Conservation (phyloP, 768 basidiomycete genomes). For the Boletus pseudopeckii region DNA sequence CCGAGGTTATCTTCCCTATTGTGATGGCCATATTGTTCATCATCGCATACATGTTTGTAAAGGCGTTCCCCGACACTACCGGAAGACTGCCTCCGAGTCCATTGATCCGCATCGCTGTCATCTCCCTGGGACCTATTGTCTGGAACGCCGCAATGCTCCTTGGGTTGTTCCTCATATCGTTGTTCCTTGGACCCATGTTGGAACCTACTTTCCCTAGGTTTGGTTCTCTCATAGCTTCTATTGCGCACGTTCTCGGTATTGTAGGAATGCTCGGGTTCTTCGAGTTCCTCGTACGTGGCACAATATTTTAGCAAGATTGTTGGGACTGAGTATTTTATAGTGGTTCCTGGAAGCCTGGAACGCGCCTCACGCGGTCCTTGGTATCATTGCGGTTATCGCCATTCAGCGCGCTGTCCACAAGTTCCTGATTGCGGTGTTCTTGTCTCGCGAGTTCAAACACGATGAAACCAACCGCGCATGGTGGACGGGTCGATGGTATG, state of each 20-base stretch:
- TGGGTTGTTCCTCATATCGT: conserved; percentile 82
- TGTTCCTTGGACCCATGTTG: conserved; percentile 91
- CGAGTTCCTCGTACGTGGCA: conserved; percentile 79
- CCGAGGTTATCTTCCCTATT: conserved; percentile 83
- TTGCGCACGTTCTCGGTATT: conserved; percentile 79
- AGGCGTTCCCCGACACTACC: conserved; percentile 68
- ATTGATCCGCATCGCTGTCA: conserved; percentile 88
- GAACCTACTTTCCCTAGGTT: conserved; percentile 83
- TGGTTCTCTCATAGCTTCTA: conserved; percentile 87
- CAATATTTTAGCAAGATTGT: not conserved
- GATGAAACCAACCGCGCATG: conserved; percentile 98
- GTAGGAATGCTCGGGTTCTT: conserved; percentile 92
- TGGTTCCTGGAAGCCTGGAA: conserved; percentile 97
- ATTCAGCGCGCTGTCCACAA: conserved; percentile 94
- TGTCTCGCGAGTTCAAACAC: conserved; percentile 98
- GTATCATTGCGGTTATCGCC: conserved; percentile 85
- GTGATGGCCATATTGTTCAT: conserved; percentile 83
- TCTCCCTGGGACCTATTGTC: conserved; percentile 91
- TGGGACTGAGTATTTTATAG: conserved; percentile 38
- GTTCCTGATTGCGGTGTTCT: conserved; percentile 87
- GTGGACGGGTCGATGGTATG: conserved; percentile 99
- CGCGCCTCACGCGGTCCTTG: conserved; percentile 87
- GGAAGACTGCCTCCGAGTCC: conserved; percentile 74
- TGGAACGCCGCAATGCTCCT: conserved; percentile 90
- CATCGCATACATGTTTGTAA: conserved; percentile 90